Conservation (phyloP, 1,284 basidiomycete species). For the Lignosus rhinocerotis region DNA sequence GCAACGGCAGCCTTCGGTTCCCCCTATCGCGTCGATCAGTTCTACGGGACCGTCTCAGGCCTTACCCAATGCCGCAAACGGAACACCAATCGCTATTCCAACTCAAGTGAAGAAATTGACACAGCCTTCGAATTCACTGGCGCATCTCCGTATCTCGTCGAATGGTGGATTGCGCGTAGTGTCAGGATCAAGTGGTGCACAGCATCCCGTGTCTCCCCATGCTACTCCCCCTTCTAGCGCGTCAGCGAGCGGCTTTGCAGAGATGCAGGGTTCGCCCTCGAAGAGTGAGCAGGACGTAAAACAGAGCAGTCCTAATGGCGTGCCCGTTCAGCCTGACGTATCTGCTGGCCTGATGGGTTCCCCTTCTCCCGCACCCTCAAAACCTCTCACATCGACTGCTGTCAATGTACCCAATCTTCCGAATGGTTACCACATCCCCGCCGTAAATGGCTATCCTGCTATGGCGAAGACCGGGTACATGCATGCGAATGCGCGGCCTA, state of each 20-base stretch:
- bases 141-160: slow-evolving; percentile 59
- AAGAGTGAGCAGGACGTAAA: slow-evolving; percentile 27
- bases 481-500: slow-evolving; percentile 33
- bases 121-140: slow-evolving; percentile 44
- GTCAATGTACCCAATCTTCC: slow-evolving; percentile 33
- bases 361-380: slow-evolving; percentile 39
- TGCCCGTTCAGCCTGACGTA: slow-evolving; percentile 13
- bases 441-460: slow-evolving; percentile 41
- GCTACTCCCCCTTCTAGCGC: slow-evolving; percentile 39
- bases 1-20: slow-evolving; percentile 11
- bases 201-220: slow-evolving; percentile 31
- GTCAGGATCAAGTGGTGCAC: slow-evolving; percentile 18
- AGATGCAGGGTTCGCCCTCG: slow-evolving; percentile 17
- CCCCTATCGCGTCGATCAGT: slow-evolving; percentile 16
- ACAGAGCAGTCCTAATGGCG: slow-evolving; percentile 19
- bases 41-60: slow-evolving; percentile 10
- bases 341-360: slow-evolving; percentile 21
- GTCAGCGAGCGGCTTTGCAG: slow-evolving; percentile 21
- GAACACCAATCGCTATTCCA: slow-evolving; percentile 40
- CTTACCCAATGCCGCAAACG: slow-evolving; percentile 37
- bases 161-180: slow-evolving; percentile 52
- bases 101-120: slow-evolving; percentile 55
- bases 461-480: slow-evolving; percentile 36
- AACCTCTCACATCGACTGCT: slow-evolving; percentile 43
- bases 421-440: slow-evolving; percentile 47